Percentiles rank a stretch among this genome's conserved stretches.
Conservation (phyloP, 1,284 basidiomycete genomes). For the Vanrija pseudolonga region DNA sequence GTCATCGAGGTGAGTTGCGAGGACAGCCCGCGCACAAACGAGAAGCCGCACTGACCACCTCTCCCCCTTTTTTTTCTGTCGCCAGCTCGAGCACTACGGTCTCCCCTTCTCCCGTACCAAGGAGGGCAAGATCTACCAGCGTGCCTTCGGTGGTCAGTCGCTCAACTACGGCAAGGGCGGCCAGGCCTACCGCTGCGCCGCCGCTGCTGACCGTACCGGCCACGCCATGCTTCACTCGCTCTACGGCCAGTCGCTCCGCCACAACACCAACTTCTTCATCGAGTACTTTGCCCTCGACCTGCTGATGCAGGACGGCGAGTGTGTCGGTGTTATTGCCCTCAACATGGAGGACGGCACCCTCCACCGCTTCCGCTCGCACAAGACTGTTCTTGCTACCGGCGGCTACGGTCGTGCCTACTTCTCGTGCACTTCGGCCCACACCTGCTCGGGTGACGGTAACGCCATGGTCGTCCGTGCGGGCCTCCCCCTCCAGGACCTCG, state of each 20-base stretch:
- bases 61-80: neutral
- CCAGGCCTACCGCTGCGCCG: slow-evolving; percentile 98
- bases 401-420: slow-evolving; percentile 99
- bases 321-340: slow-evolving; percentile 97
- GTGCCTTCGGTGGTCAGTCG: slow-evolving; percentile 98
- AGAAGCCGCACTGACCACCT: neutral
- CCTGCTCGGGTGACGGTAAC: slow-evolving; percentile 98
- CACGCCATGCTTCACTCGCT: slow-evolving; percentile 98
- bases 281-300: slow-evolving; percentile 98
- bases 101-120: slow-evolving; percentile 98
- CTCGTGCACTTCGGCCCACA: slow-evolving; percentile 97
- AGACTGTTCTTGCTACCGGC: slow-evolving; percentile 96
- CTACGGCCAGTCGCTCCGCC: slow-evolving; percentile 96
- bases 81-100: slow-evolving; percentile 94
- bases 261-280: slow-evolving; percentile 99
- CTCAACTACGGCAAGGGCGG: slow-evolving; percentile 97
- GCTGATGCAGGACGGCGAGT: slow-evolving; percentile 98
- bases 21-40: neutral
- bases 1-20: slow-evolving; percentile 72
- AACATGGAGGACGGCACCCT: slow-evolving; percentile 99
- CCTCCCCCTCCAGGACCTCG: slow-evolving; percentile 92
- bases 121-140: slow-evolving; percentile 99
- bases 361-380: slow-evolving; percentile 97
- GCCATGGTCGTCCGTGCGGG: slow-evolving; percentile 98
- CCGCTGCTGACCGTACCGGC: slow-evolving; percentile 97